Evolutionary conservation across 257 asterid species (phyloP).

Genomic region (Striga asiatica): DNA sequence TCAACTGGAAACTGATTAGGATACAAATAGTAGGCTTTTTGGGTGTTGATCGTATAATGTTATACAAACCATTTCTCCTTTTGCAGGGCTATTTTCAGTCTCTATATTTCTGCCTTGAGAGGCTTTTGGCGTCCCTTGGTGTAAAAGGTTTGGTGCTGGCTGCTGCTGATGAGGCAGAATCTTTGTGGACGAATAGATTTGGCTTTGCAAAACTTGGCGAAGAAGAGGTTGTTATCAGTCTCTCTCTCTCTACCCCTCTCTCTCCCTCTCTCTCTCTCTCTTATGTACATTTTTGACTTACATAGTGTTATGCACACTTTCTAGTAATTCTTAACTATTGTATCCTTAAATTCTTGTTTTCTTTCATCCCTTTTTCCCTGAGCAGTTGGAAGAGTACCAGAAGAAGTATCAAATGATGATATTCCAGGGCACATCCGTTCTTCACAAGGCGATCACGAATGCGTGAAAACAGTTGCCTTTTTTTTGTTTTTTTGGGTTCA

Average conservation of each 20-base stretch:
- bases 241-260: too few relatives aligned
- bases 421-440: slow-evolving; percentile 59
- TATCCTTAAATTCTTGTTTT: not conserved
- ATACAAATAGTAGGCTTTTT: not conserved
- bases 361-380: not conserved
- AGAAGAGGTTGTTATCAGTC: slow-evolving; percentile 16
- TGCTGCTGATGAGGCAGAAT: slow-evolving; percentile 39
- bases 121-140: slow-evolving; percentile 17
- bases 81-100: slow-evolving; percentile 76
- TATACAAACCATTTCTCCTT: not conserved
- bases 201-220: slow-evolving; percentile 25
- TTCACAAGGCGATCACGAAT: slow-evolving; percentile 37
- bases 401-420: slow-evolving; percentile 49
- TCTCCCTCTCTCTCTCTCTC: too few relatives aligned
- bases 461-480: slow-evolving; percentile 12
- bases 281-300: too few relatives aligned
- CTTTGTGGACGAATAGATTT: slow-evolving; percentile 28
- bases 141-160: slow-evolving; percentile 28
- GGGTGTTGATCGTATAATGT: slow-evolving; percentile 1
- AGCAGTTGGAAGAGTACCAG: slow-evolving; percentile 51
- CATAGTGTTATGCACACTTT: too few relatives aligned
- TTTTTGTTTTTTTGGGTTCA: not conserved
- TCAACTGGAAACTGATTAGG: not conserved
- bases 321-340: too few relatives aligned
- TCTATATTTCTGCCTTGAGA: slow-evolving; percentile 20